Conservation (phyloP, 441 rosid genomes). For the Erysimum cheiri region DNA sequence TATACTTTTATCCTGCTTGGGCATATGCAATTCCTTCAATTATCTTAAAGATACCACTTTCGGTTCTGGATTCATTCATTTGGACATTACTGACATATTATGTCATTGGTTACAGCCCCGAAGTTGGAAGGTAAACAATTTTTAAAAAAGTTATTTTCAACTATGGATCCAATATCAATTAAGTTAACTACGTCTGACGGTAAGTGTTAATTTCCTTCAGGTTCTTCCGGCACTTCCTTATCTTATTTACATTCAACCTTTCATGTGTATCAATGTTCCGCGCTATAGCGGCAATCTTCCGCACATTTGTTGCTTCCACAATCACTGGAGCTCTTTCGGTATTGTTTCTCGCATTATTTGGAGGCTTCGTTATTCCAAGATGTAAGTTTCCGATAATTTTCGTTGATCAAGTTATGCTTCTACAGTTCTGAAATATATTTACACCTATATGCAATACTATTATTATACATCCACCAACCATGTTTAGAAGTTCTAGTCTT, state of each 20-base stretch:
- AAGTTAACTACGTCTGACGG: constrained; percentile 9
- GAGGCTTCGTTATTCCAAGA: constrained; percentile 62
- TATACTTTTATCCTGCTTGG: constrained; percentile 72
- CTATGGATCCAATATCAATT: neutral
- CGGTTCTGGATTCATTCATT: constrained; percentile 54
- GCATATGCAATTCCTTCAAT: constrained; percentile 62
- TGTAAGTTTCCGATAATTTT: constrained; percentile 41
- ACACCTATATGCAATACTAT: neutral
- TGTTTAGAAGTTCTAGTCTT: constrained; percentile 1
- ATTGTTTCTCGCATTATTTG: constrained; percentile 48
- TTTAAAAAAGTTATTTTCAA: neutral
- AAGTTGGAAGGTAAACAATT: constrained; percentile 50
- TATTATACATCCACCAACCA: neutral
- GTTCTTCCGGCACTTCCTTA: constrained; percentile 52
- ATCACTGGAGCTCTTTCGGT: constrained; percentile 31
- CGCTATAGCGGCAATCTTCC: constrained; percentile 55
- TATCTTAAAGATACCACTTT: constrained; percentile 67
- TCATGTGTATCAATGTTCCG: constrained; percentile 65
- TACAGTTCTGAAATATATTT: neutral
- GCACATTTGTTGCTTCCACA: constrained; percentile 52
- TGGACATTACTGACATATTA: constrained; percentile 78
- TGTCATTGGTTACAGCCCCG: constrained; percentile 72
- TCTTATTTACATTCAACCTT: constrained; percentile 56
- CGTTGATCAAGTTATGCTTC: constrained; percentile 7
- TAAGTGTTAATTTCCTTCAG: constrained; percentile 33